A percentile compares a stretch with the other conserved stretches of the same genome.
Conservation (phyloP, 495 filamentous ascomycete genomes). For the Penicillium pulvis region DNA sequence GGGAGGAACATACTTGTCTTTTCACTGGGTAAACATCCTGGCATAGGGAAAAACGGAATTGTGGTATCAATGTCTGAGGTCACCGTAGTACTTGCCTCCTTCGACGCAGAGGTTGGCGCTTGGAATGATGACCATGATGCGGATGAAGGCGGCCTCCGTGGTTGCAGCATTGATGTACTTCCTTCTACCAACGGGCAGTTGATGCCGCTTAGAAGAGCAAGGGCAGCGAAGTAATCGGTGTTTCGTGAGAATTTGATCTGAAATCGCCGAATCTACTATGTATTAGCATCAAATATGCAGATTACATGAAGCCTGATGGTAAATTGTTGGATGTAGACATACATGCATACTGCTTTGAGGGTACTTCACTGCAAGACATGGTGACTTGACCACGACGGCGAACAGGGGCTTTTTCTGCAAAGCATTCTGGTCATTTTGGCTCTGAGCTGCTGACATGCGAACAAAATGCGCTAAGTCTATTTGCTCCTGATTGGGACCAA, state of each 20-base stretch:
- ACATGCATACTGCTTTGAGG: constrained; percentile 22
- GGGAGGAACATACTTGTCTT: constrained; percentile 16
- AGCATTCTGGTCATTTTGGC: constrained; percentile 2
- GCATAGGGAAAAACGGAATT: constrained; percentile 7
- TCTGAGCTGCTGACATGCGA: constrained; percentile 20
- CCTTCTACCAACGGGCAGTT: constrained; percentile 46
- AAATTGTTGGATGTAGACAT: constrained; percentile 4
- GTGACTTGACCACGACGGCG: constrained; percentile 45
- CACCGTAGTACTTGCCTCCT: background rate
- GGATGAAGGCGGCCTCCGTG: constrained; percentile 26
- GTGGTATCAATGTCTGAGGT: constrained; percentile 19
- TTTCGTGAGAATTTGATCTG: constrained; percentile 45
- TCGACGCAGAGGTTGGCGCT: constrained; percentile 10
- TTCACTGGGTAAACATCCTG: constrained; percentile 8
- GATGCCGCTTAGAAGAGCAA: constrained; percentile 41
- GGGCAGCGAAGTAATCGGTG: constrained; percentile 39
- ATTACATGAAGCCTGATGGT: background rate
- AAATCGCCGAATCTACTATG: constrained; percentile 40
- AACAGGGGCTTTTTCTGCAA: constrained; percentile 26
- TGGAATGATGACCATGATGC: constrained; percentile 31
- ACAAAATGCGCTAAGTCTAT: constrained; percentile 35
- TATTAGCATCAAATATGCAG: background rate
- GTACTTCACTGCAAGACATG: constrained; percentile 48
- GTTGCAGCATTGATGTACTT: constrained; percentile 20
- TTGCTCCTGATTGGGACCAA: constrained; percentile 33